Conservation (phyloP, 257 asterid genomes). For the Solanum boliviense region DNA sequence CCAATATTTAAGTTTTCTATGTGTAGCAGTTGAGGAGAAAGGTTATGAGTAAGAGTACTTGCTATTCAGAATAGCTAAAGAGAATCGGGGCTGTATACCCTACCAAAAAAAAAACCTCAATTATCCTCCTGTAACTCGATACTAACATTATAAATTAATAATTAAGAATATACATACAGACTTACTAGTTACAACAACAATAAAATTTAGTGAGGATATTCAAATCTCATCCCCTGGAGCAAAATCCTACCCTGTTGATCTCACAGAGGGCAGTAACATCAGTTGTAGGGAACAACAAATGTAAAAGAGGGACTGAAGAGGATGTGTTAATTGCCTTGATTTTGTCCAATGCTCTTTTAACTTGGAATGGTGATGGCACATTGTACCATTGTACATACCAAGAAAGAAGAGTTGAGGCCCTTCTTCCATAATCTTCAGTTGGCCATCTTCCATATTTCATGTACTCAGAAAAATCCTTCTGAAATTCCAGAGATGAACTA, state of each 20-base stretch:
- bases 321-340: slow-evolving; percentile 18
- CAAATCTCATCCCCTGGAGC: neutral
- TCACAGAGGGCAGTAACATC: slow-evolving; percentile 44
- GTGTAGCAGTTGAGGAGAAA: neutral
- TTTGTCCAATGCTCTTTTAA: slow-evolving; percentile 40
- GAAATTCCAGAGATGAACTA: slow-evolving; percentile 16
- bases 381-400: slow-evolving; percentile 82
- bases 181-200: neutral
- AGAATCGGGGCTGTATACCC: neutral
- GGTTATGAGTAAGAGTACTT: neutral
- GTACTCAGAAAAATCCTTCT: slow-evolving; percentile 26
- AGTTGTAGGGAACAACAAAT: slow-evolving; percentile 66
- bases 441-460: slow-evolving; percentile 59
- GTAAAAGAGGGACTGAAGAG: slow-evolving; percentile 53
- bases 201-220: neutral
- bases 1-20: neutral
- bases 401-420: slow-evolving; percentile 39
- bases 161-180: neutral
- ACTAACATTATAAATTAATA: neutral
- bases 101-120: neutral
- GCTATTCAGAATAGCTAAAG: neutral
- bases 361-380: slow-evolving; percentile 46
- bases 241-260: slow-evolving; percentile 15
- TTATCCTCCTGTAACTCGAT: neutral
- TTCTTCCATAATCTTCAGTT: slow-evolving; percentile 16